phyloP scores from a whole-genome alignment of 2,329 filamentous ascomycete genomes.

The Fonsecaea monophora region DNA sequence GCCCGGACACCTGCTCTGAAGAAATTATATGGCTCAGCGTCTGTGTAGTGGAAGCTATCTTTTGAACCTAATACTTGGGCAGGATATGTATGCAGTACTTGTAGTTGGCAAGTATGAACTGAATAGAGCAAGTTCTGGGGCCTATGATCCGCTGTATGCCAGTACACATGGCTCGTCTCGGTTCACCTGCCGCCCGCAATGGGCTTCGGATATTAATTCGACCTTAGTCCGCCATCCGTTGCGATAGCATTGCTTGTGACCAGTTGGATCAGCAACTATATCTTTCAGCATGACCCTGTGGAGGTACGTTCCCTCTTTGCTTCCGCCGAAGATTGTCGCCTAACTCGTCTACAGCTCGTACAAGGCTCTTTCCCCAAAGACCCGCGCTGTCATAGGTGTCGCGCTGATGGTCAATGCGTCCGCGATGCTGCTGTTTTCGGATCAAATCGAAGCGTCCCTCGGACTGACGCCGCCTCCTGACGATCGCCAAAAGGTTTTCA shows the following conservation, averaged over 20 bases:
- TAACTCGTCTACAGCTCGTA: slow-evolving; percentile 34
- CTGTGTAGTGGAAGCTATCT: not conserved
- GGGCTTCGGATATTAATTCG: not conserved
- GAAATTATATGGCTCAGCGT: no score
- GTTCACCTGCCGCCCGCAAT: not conserved
- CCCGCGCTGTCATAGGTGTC: slow-evolving; percentile 37
- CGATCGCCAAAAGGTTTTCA: slow-evolving; percentile 29
- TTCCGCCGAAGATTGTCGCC: not conserved
- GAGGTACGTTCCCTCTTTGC: slow-evolving; percentile 23
- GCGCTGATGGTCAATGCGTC: slow-evolving; percentile 39
- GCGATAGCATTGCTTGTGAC: not conserved
- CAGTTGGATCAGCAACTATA: not conserved
- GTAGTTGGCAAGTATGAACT: no score
- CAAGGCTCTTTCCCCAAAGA: slow-evolving; percentile 38
- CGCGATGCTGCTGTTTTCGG: slow-evolving; percentile 38
- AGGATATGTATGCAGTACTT: no score
- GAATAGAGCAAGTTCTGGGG: no score
- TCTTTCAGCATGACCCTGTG: slow-evolving; percentile 34
- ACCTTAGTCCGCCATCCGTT: not conserved
- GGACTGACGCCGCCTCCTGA: slow-evolving; percentile 33
- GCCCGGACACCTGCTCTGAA: no score
- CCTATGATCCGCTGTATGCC: not conserved
- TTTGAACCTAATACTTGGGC: not conserved
- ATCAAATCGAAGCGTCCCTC: slow-evolving; percentile 39
- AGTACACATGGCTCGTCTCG: not conserved